A percentile compares a stretch with the other conserved stretches of the same genome.
phyloP scores from a whole-genome alignment of 192 early-diverging fungal species.

The Coemansia sp. region DNA sequence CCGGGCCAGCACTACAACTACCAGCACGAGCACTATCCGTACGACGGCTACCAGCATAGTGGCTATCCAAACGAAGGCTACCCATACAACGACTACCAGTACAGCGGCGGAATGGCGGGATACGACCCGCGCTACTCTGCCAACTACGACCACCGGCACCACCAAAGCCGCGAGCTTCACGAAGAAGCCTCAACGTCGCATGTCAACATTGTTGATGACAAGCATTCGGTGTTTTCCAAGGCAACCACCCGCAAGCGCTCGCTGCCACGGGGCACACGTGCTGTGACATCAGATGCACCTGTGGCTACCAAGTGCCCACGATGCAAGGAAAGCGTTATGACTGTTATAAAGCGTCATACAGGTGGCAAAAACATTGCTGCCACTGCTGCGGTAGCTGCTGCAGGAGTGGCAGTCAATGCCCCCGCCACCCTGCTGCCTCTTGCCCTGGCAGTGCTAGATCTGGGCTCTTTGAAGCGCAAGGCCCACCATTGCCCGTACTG shows the following conservation, averaged over 20 bases:
- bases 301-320: conserved; percentile 32
- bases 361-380: conserved; percentile 44
- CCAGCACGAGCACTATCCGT: no score
- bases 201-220: conserved; percentile 32
- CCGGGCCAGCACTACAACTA: no score
- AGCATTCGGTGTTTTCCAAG: conserved; percentile 33
- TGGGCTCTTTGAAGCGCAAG: conserved; percentile 43
- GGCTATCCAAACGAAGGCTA: not conserved
- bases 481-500: conserved; percentile 46
- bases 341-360: conserved; percentile 35
- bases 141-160: not conserved
- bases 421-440: conserved; percentile 37
- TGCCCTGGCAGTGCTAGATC: conserved; percentile 40
- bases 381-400: conserved; percentile 30
- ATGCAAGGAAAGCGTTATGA: conserved; percentile 29
- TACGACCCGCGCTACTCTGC: not conserved
- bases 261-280: conserved; percentile 32
- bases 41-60: not conserved
- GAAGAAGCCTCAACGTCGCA: not conserved
- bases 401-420: conserved; percentile 41
- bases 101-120: not conserved
- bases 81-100: not conserved
- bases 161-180: conserved; percentile 4
- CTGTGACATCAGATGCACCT: conserved; percentile 21
- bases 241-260: conserved; percentile 13